Evolutionary conservation across 2,329 filamentous ascomycete species (phyloP), one percentile per base, ranked within the genome.

Genomic region (Herpotrichia juniperi): DNA sequence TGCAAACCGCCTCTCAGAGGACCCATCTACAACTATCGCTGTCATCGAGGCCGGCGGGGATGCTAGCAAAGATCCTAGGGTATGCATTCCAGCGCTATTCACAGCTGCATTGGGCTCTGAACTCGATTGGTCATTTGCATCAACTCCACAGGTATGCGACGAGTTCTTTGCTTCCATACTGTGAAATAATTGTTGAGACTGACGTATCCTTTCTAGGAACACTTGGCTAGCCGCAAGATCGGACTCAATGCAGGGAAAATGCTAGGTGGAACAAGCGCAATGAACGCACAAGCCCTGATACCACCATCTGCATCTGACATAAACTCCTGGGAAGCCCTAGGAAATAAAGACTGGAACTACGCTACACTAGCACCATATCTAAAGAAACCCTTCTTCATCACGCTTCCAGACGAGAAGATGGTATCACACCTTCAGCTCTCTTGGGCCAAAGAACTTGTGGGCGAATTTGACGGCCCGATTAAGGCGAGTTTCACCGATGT

Each of bases 241-340:
- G 42, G 43, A 8, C 50, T 57, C 25, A 22, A 35, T 16, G 50
- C 53, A 40, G 59, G 59, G n/a, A 56, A 58, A 39, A 11, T 51
- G 32, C 42, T 63, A 4, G 62, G 62, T 16, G 85, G 67, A 25
- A 62, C 48, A 5, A 62, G 52, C 26, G 61, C 60, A 37, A 61
- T 73, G 37, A 73, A 71, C 42, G 50, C 55, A 9, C 55, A 62
- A 26, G 57, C 62, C 31, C 49, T 65, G 19, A 58, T 67, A 12
- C 54, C 61, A n/a, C 56, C 59, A 24, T 62, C 56, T 16, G 49
- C 51, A 17, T 35, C 53, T 14, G 63, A 61, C 30, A 21, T 71
- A 24, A 58, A 75, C 57, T 58, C 65, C 0, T 76, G 73, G 73
- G 69, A 59, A 31, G 19, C 55, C 34, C 48, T 72, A 16, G 70